Conservation (phyloP, 106 monocot genomes). For the Acorus calamus region DNA sequence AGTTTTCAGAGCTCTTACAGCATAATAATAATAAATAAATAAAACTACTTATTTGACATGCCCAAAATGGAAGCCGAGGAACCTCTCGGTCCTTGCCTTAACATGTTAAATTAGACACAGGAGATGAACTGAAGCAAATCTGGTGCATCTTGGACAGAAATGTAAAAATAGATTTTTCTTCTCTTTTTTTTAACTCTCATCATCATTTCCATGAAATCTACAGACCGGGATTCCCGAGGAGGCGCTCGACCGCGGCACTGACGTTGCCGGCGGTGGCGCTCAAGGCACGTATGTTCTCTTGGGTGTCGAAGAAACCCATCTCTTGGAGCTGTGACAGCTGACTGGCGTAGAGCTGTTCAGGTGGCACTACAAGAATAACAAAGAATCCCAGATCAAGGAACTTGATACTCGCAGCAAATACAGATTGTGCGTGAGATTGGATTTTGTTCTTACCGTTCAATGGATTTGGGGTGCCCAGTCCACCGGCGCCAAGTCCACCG, state of each 20-base stretch:
- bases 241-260: conserved; percentile 83
- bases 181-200: too few relatives aligned
- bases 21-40: too few relatives aligned
- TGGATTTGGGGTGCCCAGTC: conserved; percentile 35
- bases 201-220: conserved; percentile 13
- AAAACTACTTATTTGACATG: too few relatives aligned
- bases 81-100: too few relatives aligned
- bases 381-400: neutral
- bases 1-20: too few relatives aligned
- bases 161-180: too few relatives aligned
- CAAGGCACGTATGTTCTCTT: conserved; percentile 84
- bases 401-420: too few relatives aligned
- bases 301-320: conserved; percentile 95
- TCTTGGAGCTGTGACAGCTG: conserved; percentile 92
- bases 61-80: too few relatives aligned
- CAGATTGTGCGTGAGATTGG: neutral
- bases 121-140: too few relatives aligned
- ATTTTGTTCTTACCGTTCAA: conserved; percentile 32
- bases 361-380: conserved; percentile 48
- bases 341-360: conserved; percentile 79
- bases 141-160: too few relatives aligned
- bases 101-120: too few relatives aligned
- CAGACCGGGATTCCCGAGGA: conserved; percentile 61
- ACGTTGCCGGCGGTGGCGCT: conserved; percentile 78
- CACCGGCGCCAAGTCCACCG: conserved; percentile 59